A percentile compares a stretch with the other conserved stretches of the same genome.
Evolutionary conservation across 140 eudicot species (phyloP).

Genomic region (Ambrosia hybrid): DNA sequence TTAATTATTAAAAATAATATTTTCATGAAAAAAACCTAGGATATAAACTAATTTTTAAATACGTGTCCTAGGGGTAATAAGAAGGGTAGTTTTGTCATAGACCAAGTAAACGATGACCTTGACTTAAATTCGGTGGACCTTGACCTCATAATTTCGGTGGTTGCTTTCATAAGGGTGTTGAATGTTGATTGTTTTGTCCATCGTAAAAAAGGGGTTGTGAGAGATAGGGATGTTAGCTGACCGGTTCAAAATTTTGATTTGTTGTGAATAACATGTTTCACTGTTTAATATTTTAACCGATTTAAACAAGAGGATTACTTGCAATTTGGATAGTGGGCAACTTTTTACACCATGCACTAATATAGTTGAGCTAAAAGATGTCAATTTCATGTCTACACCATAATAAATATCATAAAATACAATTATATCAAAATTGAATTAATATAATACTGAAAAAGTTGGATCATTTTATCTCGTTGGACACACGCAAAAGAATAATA

Average conservation of each 20-base stretch:
- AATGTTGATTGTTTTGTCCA: slow-evolving; percentile 12
- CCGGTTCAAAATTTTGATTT: background rate
- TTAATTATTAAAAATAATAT: background rate
- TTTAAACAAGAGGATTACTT: background rate
- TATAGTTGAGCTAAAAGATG: background rate
- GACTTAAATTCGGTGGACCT: background rate
- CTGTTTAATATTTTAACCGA: background rate
- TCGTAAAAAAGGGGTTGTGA: background rate
- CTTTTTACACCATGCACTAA: background rate
- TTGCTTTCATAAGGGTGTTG: background rate
- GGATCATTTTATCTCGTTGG: too few relatives aligned
- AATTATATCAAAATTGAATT: too few relatives aligned
- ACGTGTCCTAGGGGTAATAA: background rate
- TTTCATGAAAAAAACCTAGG: background rate
- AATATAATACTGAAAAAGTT: too few relatives aligned
- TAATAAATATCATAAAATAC: too few relatives aligned
- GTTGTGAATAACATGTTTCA: background rate
- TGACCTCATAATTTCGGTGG: background rate
- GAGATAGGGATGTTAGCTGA: background rate
- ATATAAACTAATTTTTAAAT: background rate
- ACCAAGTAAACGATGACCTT: slow-evolving; percentile 8
- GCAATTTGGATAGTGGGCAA: background rate
- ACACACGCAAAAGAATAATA: too few relatives aligned
- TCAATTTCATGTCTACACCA: too few relatives aligned
- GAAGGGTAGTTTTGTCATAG: background rate